phyloP scores from a whole-genome alignment of 371 early-diverging fungal genomes.

The Syncephalis fuscata region DNA sequence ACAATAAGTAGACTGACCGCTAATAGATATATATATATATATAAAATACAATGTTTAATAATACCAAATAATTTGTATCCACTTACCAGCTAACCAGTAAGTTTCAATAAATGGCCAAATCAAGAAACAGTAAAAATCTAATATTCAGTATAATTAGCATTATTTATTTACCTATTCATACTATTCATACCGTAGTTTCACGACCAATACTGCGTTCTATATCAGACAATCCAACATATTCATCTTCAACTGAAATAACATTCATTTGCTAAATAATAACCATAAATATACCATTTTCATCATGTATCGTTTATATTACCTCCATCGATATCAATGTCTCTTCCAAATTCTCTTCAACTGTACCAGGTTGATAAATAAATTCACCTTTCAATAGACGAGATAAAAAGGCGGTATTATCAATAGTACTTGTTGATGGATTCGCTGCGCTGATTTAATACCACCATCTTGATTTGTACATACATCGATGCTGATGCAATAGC shows the following conservation, averaged over 20 bases:
- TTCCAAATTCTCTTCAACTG: slow-evolving; percentile 48
- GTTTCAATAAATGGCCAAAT: slow-evolving; percentile 84
- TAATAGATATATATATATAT: slow-evolving; percentile 7
- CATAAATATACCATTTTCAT: slow-evolving; percentile 1
- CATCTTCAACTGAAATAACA: slow-evolving; percentile 31
- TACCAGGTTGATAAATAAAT: slow-evolving; percentile 71
- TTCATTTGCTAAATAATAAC: slow-evolving; percentile 23
- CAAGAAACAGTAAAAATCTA: slow-evolving; percentile 68
- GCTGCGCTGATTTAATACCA: slow-evolving; percentile 37
- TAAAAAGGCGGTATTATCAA: slow-evolving; percentile 52
- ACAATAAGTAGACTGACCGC: slow-evolving; percentile 20
- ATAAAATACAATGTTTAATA: too few relatives aligned
- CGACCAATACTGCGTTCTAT: slow-evolving; percentile 55
- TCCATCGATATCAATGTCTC: slow-evolving; percentile 43
- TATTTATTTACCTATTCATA: neutral
- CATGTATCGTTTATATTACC: too few relatives aligned
- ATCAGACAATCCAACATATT: slow-evolving; percentile 36
- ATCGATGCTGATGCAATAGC: slow-evolving; percentile 62
- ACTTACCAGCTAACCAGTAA: slow-evolving; percentile 60
- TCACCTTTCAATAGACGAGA: slow-evolving; percentile 66
- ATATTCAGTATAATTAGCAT: slow-evolving; percentile 6
- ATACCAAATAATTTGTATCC: too few relatives aligned
- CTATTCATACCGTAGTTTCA: slow-evolving; percentile 38
- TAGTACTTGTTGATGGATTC: slow-evolving; percentile 27
- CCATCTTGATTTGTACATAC: slow-evolving; percentile 68